phyloP scores from a whole-genome alignment of 345 rosid species.

The Aegle marmelos region DNA sequence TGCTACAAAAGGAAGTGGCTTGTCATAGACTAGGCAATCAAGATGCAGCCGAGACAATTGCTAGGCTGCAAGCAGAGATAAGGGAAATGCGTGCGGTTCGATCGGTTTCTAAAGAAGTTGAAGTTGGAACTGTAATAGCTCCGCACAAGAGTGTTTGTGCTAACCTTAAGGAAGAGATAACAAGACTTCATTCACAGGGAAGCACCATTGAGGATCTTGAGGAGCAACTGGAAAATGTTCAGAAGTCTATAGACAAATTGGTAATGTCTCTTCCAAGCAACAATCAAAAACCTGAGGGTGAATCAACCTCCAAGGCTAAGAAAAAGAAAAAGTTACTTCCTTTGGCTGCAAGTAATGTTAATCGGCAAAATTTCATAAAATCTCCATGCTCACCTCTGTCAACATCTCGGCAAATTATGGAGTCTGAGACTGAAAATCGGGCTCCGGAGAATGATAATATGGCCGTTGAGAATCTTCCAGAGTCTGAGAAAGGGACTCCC shows the following conservation, averaged over 20 bases:
- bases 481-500: conserved; percentile 69
- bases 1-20: conserved; percentile 95
- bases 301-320: conserved; percentile 62
- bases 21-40: conserved; percentile 96
- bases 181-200: conserved; percentile 98
- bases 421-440: conserved; percentile 72
- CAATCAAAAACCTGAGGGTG: conserved; percentile 33
- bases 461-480: conserved; percentile 36
- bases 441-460: conserved; percentile 63
- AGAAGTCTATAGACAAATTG: conserved; percentile 91
- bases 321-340: conserved; percentile 87
- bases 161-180: conserved; percentile 95
- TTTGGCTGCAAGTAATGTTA: conserved; percentile 68
- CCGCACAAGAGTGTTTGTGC: conserved; percentile 87
- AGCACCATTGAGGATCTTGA: conserved; percentile 91
- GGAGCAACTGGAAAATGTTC: conserved; percentile 95
- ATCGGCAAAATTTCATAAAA: conserved; percentile 65
- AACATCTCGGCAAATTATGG: conserved; percentile 70
- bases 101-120: conserved; percentile 50
- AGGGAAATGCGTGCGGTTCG: conserved; percentile 79
- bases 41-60: conserved; percentile 99
- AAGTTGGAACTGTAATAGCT: conserved; percentile 53
- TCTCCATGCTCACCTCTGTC: conserved; percentile 96
- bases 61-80: conserved; percentile 95
- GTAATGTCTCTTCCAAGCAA: conserved; percentile 94